Evolutionary conservation across 805 yeast genomes (phyloP).

Genomic region (Torulaspora delbrueckii): DNA sequence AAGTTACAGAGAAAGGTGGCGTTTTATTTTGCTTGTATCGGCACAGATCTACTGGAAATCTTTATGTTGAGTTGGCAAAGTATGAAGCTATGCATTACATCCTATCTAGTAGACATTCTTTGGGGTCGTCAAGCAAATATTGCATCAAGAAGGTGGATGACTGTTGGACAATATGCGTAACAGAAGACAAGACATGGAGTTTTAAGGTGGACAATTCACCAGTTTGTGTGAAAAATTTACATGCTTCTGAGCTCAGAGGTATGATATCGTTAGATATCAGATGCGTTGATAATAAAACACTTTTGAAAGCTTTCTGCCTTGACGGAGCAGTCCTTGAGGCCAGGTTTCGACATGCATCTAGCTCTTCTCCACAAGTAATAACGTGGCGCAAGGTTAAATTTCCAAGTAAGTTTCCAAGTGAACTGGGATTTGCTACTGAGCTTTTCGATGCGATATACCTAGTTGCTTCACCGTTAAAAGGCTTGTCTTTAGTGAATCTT

Average conservation of each 20-base stretch:
- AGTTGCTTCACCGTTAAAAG: not conserved
- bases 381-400: not conserved
- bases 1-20: not conserved
- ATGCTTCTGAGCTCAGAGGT: not conserved
- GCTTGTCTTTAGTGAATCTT: not conserved
- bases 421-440: not conserved
- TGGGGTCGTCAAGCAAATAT: not conserved
- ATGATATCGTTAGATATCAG: not conserved
- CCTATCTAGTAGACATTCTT: not conserved
- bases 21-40: conserved; percentile 4
- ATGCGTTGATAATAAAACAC: not conserved
- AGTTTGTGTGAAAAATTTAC: not conserved
- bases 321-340: not conserved
- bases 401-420: not conserved
- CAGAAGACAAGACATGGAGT: conserved; percentile 1
- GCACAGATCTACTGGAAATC: conserved; percentile 3
- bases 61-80: conserved; percentile 2
- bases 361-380: not conserved
- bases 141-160: conserved; percentile 2
- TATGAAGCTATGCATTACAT: not conserved
- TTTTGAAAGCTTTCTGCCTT: not conserved
- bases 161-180: conserved; percentile 1
- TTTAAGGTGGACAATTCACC: not conserved
- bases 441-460: not conserved
- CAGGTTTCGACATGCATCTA: not conserved